Evolutionary conservation across 169 alveolate genomes (phyloP), one percentile per base, ranked within the genome.

Genomic region (Fabrea salina): DNA sequence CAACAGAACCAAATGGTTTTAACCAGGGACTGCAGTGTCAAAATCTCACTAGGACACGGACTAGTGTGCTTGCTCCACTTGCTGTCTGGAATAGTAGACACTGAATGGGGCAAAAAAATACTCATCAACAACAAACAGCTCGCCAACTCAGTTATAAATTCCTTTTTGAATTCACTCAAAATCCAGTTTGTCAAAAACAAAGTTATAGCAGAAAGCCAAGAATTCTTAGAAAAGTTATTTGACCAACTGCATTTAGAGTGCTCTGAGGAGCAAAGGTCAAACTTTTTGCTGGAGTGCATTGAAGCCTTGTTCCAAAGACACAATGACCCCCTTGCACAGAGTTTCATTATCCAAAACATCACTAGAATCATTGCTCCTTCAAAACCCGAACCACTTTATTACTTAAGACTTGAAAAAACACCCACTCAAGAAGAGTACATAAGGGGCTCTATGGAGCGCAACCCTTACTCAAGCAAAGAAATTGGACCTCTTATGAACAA

Each of bases 361-460:
- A 70, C 76, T 56, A 72, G 66, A 53, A 49, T 71, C 5, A 66
- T 84, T 57, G 44, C 50, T 37, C 88, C 87, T 13, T 72, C 44
- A 0, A 82, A 85, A 27, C 88, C 88, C 6, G 77, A 35, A 5
- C 90, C 90, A 6, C 56, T 47, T 16, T 85, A 82, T 71, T 49
- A 35, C 22, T 58, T 85, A n/a, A 80, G 74, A 37, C 53, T 85
- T 5, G 58, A 80, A n/a, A 84, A 80, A 37, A 75, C 90, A 1
- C 49, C 39, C 0, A 40, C 88, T 27, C 74, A 84, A 75, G 90
- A 84, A 39, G 76, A 80, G 81, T 84, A 35, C 50, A 71, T 84
- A 47, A 70, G 90, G 74, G 90, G 90, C 13, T 72, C 72, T 39
- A 84, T 84, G 85, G 54, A 50, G 1, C 71, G 80, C 49, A 84